Evolutionary conservation across 768 basidiomycete genomes (phyloP), one percentile per base, ranked within the genome.

Genomic region (Lepiota subincarnata): DNA sequence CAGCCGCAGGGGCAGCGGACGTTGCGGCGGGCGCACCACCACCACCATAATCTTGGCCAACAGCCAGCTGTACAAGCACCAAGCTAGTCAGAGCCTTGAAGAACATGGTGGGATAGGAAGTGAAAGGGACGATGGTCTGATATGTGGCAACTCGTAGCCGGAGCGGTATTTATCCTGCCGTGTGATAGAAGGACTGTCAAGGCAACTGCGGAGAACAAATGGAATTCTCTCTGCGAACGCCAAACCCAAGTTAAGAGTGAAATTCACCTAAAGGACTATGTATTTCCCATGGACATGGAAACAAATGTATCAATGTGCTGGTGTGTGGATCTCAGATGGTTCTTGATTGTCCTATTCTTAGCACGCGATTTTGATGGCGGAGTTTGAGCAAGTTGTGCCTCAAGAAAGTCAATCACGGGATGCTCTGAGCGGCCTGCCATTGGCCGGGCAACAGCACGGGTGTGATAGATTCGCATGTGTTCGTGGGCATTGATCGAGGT

Each of bases 21-120:
- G 66, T 50, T 16, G 64, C 18, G 4, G 62, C 57, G 1, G 64
- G 50, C 5, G 64, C 38, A 11, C 62, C 24, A 39, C 57, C 24
- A 39, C 57, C 56, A 11, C 66, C 69, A 57, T 70, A 57, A 41
- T 56, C 55, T 58, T 79, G 79, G 7, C 76, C 76, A 45, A 61
- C 65, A 36, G 61, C 73, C 18, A 74, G 57, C 20, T 36, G 53
- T 35, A 38, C 45, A 20, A 54, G 45, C 38, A 22, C 45, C 31
- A 54, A 28, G 16, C 38, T n/a, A 13, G 38, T 39, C 10, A 54
- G 24, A 11, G 34, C 2, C 11, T 54, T 44, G 46, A 48, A 47
- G 20, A 31, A 34, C 53, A 54, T 47, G 43, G 35, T 48, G 34
- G 37, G 26, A 24, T 5, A 24, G 24, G 24, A 2, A 47, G 20